Evolutionary conservation across 164 flowering plant species (phyloP), one percentile per base, ranked within the genome.

Genomic region (Stephania japonica): DNA sequence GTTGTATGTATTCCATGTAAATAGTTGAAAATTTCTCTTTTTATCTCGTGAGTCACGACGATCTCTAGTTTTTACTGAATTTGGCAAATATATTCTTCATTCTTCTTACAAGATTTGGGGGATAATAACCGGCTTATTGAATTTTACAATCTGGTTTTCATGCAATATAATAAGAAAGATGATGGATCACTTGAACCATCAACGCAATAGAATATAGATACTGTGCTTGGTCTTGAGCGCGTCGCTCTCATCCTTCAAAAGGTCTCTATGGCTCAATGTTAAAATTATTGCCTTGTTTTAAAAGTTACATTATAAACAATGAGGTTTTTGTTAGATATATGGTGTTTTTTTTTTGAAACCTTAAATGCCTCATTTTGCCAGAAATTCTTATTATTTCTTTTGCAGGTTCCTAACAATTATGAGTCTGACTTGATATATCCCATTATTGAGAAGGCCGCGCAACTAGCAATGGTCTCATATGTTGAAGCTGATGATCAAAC

Each of bases 381-480:
- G n/a, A 66, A 66, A 66, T 27, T 68, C 10, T 42, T 3, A 16
- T 44, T 59, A 65, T 18, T 27, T 23, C 10, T 73, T 67, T 68
- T 84, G 83, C 96, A 94, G 98, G 97, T 92, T 78, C 89, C 97
- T 24, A 94, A 88, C 85, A 92, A 92, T 75, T 94, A 91, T 63
- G 97, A 94, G 81, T 92, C 96, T 47, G 97, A 94, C 85, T 84
- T 94, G 85, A 91, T 94, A 42, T 92, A 82, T 80, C 99, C 99
- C n/a, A 95, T 95, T 42, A 86, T 95, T 41, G 89, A 90, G 85
- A 89, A 87, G 84, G 91, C 89, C 19, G 74, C 97, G 42, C 80
- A 86, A 78, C 75, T 92, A 82, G 97, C 96, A 71, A 84, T 83
- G 73, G 82, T 91, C 67, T 83, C 91, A 44, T 94, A 94, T 81